Percentiles rank a stretch among this genome's conserved stretches.
phyloP scores from a whole-genome alignment of 1,284 basidiomycete genomes.

The Ustilago tritici region DNA sequence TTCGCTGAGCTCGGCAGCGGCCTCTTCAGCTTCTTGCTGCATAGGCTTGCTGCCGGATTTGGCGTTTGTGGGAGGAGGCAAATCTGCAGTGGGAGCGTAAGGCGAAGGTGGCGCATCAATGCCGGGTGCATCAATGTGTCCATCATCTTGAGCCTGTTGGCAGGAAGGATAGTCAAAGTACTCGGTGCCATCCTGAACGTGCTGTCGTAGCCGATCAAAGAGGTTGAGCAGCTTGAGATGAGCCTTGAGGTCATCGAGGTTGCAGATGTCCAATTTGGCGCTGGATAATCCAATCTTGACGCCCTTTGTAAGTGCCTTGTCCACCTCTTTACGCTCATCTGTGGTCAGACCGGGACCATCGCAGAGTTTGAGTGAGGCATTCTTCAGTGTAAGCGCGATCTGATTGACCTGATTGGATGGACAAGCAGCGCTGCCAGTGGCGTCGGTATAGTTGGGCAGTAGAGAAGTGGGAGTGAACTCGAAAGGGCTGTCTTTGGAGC shows the following conservation, averaged over 20 bases:
- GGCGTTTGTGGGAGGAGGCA: constrained; percentile 10
- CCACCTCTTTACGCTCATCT: constrained; percentile 33
- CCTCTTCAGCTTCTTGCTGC: constrained; percentile 28
- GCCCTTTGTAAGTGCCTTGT: constrained; percentile 36
- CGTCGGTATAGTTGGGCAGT: constrained; percentile 28
- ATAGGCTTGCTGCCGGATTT: constrained; percentile 24
- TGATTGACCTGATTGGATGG: constrained; percentile 15
- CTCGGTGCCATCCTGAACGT: constrained; percentile 38
- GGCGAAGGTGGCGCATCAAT: constrained; percentile 49
- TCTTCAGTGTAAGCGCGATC: constrained; percentile 22
- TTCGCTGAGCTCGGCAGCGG: constrained; percentile 23
- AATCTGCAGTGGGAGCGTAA: constrained; percentile 37
- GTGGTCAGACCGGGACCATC: constrained; percentile 34
- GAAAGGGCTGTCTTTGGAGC: constrained; percentile 16
- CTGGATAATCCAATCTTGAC: constrained; percentile 27
- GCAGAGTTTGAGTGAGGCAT: constrained; percentile 36
- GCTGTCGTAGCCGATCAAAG: constrained; percentile 41
- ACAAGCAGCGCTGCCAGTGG: constrained; percentile 1
- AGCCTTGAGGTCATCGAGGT: constrained; percentile 28
- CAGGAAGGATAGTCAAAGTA: constrained; percentile 48
- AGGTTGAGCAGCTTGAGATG: constrained; percentile 50
- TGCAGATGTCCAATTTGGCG: constrained; percentile 9
- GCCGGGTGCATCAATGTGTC: constrained; percentile 42
- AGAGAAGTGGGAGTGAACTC: constrained; percentile 11
- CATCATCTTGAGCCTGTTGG: constrained; percentile 15